Evolutionary conservation across 495 filamentous ascomycete species (phyloP).

Genomic region (Glonium stellatum): DNA sequence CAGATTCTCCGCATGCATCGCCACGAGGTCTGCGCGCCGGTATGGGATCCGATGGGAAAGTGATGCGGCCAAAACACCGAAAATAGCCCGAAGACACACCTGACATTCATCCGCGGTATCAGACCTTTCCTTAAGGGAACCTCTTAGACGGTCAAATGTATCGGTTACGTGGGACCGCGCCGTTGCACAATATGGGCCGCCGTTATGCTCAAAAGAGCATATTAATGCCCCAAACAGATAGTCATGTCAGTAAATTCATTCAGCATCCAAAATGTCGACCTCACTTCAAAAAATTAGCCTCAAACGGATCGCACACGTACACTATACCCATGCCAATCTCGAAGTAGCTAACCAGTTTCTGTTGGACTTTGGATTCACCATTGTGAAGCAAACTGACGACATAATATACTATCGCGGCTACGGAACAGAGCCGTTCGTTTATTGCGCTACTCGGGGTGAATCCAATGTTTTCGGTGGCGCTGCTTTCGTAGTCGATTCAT

Average conservation of each 20-base stretch:
- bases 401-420: conserved; percentile 36
- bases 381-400: conserved; percentile 30
- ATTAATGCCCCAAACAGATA: too few relatives aligned
- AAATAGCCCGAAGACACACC: background rate
- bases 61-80: background rate
- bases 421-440: conserved; percentile 37
- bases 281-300: conserved; percentile 35
- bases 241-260: too few relatives aligned
- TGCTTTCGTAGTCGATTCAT: conserved; percentile 31
- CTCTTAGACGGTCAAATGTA: too few relatives aligned
- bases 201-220: too few relatives aligned
- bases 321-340: conserved; percentile 46
- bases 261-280: background rate
- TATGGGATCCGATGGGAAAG: too few relatives aligned
- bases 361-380: conserved; percentile 37
- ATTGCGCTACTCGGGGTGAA: conserved; percentile 34
- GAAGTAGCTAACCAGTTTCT: conserved; percentile 41
- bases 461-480: conserved; percentile 37
- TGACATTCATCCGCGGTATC: background rate
- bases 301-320: conserved; percentile 42
- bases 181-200: too few relatives aligned
- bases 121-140: too few relatives aligned
- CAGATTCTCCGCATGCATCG: too few relatives aligned
- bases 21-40: too few relatives aligned
- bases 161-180: too few relatives aligned